Percentiles rank a stretch among this genome's conserved stretches.
These are phyloP conservation scores for Naganishia kalamii DNA, from an alignment of 768 basidiomycete species.

Conservation along the genomic window DNA sequence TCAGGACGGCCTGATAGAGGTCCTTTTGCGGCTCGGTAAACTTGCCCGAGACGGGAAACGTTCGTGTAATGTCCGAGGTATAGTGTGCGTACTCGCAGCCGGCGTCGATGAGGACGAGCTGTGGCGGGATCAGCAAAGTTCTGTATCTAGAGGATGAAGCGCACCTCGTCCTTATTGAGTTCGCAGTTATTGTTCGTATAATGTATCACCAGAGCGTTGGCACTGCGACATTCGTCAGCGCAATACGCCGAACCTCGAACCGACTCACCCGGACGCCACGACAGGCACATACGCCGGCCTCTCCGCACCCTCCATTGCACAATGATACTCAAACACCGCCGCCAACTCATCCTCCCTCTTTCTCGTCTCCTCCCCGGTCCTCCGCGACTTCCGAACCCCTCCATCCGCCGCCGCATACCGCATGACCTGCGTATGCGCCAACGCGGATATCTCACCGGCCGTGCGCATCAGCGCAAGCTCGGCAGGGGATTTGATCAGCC, in stretches of 20 bases:
- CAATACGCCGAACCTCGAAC: no score
- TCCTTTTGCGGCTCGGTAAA: slow-evolving; percentile 76
- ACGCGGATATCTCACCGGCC: slow-evolving; percentile 81
- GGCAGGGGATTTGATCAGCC: slow-evolving; percentile 69
- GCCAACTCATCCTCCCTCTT: slow-evolving; percentile 51
- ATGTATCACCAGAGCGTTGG: slow-evolving; percentile 85
- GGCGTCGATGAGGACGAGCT: slow-evolving; percentile 70
- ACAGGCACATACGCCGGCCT: slow-evolving; percentile 96
- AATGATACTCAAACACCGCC: slow-evolving; percentile 86
- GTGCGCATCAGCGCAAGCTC: slow-evolving; percentile 73
- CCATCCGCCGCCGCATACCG: slow-evolving; percentile 19
- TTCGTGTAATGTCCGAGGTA: slow-evolving; percentile 80
- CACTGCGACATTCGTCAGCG: slow-evolving; percentile 49
- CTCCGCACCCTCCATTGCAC: slow-evolving; percentile 69
- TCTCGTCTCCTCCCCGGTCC: slow-evolving; percentile 45
- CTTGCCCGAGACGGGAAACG: slow-evolving; percentile 74
- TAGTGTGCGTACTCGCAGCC: slow-evolving; percentile 90
- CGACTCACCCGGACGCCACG: slow-evolving; percentile 75
- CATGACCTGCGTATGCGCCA: slow-evolving; percentile 72
- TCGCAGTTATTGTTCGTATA: slow-evolving; percentile 86
- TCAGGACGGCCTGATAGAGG: slow-evolving; percentile 59
- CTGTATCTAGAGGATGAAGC: no score
- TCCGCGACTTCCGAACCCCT: neutral
- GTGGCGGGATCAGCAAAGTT: slow-evolving; percentile 37
- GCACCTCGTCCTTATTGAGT: slow-evolving; percentile 58